Percentiles rank a stretch among this genome's conserved stretches.
phyloP scores from a whole-genome alignment of 495 filamentous ascomycete genomes.

The Penicillium ochrochloron region DNA sequence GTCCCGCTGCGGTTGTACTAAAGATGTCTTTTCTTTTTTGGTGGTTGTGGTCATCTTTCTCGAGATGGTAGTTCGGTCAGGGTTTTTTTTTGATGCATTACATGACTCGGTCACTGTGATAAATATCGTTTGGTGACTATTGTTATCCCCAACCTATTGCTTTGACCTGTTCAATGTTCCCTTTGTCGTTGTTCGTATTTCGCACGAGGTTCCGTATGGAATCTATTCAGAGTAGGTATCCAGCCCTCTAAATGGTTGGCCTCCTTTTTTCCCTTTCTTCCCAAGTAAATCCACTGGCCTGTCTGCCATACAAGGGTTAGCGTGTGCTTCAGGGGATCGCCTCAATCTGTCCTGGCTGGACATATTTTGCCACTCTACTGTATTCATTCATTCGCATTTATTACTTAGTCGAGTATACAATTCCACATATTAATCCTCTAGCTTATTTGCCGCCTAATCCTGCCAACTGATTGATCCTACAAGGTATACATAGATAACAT shows the following conservation, averaged over 20 bases:
- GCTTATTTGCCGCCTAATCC: not conserved
- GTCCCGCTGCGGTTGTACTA: not conserved
- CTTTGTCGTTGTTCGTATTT: not conserved
- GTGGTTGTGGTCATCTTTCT: not conserved
- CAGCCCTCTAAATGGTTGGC: slow-evolving; percentile 2
- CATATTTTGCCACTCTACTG: not conserved
- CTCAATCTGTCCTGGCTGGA: not conserved
- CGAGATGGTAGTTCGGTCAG: not conserved
- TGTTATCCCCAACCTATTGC: not conserved
- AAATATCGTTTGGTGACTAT: not conserved
- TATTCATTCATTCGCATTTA: not conserved
- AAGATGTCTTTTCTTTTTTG: not conserved
- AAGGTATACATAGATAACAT: not conserved
- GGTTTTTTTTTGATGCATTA: not conserved
- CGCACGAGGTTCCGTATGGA: not conserved
- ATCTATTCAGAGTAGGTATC: not conserved
- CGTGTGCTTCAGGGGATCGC: not conserved
- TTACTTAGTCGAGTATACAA: not conserved
- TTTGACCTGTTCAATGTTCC: not conserved
- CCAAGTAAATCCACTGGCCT: slow-evolving; percentile 1
- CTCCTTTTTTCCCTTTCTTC: slow-evolving; percentile 8
- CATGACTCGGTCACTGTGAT: not conserved
- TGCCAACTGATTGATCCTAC: not conserved
- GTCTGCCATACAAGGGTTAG: not conserved
- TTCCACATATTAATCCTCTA: not conserved